Evolutionary conservation across 305 asterid species (phyloP).

Genomic region (Solanum chacoense): DNA sequence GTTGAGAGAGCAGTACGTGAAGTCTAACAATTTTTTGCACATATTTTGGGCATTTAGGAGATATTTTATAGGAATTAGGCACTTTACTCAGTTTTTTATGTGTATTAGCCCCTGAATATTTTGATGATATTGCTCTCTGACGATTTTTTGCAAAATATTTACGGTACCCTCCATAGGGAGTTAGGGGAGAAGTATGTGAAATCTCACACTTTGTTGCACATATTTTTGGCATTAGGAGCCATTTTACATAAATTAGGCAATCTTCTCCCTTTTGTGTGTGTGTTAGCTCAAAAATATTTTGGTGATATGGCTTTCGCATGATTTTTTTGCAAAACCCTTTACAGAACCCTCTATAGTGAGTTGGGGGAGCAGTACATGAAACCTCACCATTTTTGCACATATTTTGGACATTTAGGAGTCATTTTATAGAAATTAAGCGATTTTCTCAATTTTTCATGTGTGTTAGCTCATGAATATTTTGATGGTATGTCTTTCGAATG

Average conservation of each 20-base stretch:
- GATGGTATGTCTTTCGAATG: neutral
- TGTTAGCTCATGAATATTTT: neutral
- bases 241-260: too few relatives aligned
- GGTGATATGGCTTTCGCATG: neutral
- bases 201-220: too few relatives aligned
- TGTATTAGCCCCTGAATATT: neutral
- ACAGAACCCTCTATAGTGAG: neutral
- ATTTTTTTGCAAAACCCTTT: too few relatives aligned
- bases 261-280: neutral
- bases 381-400: neutral
- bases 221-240: neutral
- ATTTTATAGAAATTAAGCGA: too few relatives aligned
- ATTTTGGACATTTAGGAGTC: neutral
- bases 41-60: neutral
- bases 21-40: neutral
- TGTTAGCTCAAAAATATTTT: neutral
- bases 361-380: neutral
- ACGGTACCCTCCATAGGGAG: neutral
- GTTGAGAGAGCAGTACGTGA: neutral
- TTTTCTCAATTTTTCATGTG: neutral
- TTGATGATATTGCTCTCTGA: neutral
- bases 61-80: neutral
- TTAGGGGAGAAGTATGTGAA: neutral
- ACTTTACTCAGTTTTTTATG: neutral
- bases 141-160: too few relatives aligned